Evolutionary conservation across 2,329 filamentous ascomycete species (phyloP).

Genomic region (Exophiala xenobiotica): DNA sequence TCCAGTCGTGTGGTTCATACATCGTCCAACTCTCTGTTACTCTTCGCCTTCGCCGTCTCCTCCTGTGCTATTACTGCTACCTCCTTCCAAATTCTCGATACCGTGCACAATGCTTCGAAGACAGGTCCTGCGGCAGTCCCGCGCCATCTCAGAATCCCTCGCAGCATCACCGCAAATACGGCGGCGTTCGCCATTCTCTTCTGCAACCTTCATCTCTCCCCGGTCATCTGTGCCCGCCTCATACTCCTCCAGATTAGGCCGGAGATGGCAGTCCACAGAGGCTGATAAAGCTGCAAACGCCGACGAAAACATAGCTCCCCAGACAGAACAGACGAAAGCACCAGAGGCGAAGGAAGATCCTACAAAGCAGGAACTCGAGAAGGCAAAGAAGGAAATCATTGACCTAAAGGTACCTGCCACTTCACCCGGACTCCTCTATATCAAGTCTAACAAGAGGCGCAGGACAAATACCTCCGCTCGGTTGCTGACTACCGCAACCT

Average conservation of each 20-base stretch:
- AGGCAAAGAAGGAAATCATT: slow-evolving; percentile 68
- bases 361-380: slow-evolving; percentile 66
- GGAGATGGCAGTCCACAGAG: slow-evolving; percentile 47
- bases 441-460: slow-evolving; percentile 10
- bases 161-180: slow-evolving; percentile 27
- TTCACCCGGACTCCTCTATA: neutral
- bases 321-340: slow-evolving; percentile 44
- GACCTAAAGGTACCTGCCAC: slow-evolving; percentile 74
- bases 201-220: slow-evolving; percentile 18
- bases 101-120: slow-evolving; percentile 41
- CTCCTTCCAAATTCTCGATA: neutral
- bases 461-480: slow-evolving; percentile 94
- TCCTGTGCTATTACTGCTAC: slow-evolving; percentile 18
- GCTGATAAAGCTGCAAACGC: slow-evolving; percentile 35
- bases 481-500: slow-evolving; percentile 98
- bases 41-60: slow-evolving; percentile 6
- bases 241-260: slow-evolving; percentile 37
- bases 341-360: slow-evolving; percentile 47
- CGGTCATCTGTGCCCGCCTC: slow-evolving; percentile 29
- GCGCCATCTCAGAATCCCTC: slow-evolving; percentile 35
- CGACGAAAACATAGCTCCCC: slow-evolving; percentile 42
- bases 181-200: slow-evolving; percentile 22
- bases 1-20: slow-evolving; percentile 11
- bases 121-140: slow-evolving; percentile 43
- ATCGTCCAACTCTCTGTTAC: neutral